Evolutionary conservation across 1,284 basidiomycete species (phyloP).

Genomic region (Agroathelia rolfsii): DNA sequence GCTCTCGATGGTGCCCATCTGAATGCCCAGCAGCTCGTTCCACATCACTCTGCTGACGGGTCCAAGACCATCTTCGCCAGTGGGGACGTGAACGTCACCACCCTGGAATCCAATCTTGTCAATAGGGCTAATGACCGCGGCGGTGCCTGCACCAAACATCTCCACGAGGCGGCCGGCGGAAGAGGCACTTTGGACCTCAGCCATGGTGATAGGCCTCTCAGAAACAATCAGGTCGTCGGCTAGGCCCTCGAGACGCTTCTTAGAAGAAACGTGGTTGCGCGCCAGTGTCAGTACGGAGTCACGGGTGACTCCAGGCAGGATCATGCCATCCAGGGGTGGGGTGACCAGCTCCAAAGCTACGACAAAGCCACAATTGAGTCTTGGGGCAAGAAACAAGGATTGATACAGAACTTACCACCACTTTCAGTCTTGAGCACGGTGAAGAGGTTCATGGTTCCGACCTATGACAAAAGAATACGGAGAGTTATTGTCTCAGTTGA

Average conservation of each 20-base stretch:
- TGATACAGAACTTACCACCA: conserved; percentile 39
- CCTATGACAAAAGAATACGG: conserved; percentile 25
- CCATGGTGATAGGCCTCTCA: conserved; percentile 86
- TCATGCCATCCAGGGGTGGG: conserved; percentile 89
- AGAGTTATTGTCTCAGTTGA: background rate
- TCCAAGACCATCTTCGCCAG: conserved; percentile 83
- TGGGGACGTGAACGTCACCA: conserved; percentile 77
- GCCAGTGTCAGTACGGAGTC: conserved; percentile 85
- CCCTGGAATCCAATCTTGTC: conserved; percentile 84
- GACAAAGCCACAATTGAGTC: conserved; percentile 3
- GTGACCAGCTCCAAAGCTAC: conserved; percentile 75
- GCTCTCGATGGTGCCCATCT: conserved; percentile 77
- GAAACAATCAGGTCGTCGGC: conserved; percentile 63
- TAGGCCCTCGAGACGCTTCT: conserved; percentile 46
- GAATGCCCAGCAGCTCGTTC: conserved; percentile 81
- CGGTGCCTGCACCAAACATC: conserved; percentile 92
- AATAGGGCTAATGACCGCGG: conserved; percentile 79
- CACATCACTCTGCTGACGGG: conserved; percentile 76
- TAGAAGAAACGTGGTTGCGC: conserved; percentile 61
- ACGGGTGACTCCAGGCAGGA: conserved; percentile 93
- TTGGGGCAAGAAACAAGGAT: background rate
- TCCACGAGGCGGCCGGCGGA: conserved; percentile 71
- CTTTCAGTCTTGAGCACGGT: conserved; percentile 72
- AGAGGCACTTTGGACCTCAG: conserved; percentile 72
- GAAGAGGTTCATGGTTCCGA: conserved; percentile 97